Base-by-base conservation (phyloP, 352 stramenopile species). In the Phytopythium helicoides region DNA sequence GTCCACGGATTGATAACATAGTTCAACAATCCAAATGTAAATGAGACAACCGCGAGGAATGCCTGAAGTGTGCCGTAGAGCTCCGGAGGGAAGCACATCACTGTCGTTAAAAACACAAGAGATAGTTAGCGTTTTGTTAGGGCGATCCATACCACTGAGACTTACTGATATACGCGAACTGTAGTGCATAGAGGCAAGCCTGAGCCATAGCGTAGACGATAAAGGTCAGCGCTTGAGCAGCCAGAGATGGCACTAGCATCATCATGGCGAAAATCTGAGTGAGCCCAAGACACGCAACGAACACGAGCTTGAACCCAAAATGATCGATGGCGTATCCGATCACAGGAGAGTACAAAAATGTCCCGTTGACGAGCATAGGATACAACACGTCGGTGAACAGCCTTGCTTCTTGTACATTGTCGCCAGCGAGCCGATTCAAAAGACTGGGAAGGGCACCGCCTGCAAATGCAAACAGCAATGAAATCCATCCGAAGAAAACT, bases 91-190 rank as follows among this genome's bases (percentile, higher is more conserved):
- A 90, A 91, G 45, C 80, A 91, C 62, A 91, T 93, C 60, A 93
- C 83, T 92, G 45, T 16, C 25, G 7, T 34, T 15, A 46, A 26
- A 47, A 12, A 35, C 18, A 12, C 38, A 7, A 28, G 3, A 33
- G 16, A 28, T 62, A 25, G 60, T 15, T 34, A 56, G 25, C 21
- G 38, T 39, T 6, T 16, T 22, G 9, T 37, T 31, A 28, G n/a
- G 34, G 22, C 25, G 36, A 26, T 23, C 25, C 8, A 21, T 33
- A 9, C 9, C 47, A 50, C 36, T 33, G 38, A 44, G 0, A 79
- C 80, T 64, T 60, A 91, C 82, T 91, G 58, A 91, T 91, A 47
- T 91, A 93, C 21, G 82, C 83, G 53, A 93, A 92, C 41, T 92
- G 82, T n/a, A 92, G 68, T 15, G 79, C 73, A 47, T 92, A 92